Percentiles rank a stretch among this genome's conserved stretches.
Evolutionary conservation across 2,329 filamentous ascomycete genomes (phyloP).

Genomic region (Salinomyces thailandicus): DNA sequence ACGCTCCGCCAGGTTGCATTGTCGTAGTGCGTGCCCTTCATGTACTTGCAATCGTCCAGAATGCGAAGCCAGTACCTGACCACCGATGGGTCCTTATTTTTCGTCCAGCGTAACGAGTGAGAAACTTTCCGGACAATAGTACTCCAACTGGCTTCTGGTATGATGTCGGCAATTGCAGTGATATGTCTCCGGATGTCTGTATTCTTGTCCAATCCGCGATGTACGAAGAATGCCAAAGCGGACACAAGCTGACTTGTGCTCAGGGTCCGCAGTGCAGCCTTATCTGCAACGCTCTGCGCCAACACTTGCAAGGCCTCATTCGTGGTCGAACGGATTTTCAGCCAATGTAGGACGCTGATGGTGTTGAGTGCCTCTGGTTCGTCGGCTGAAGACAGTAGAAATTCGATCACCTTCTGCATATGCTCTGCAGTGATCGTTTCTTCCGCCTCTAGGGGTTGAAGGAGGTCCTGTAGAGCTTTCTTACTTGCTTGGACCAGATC

Average conservation of each 20-base stretch:
- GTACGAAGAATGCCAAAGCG: constrained; percentile 3
- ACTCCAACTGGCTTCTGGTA: neutral
- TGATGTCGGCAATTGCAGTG: constrained; percentile 7
- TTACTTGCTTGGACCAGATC: too few species aligned
- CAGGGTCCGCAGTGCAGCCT: constrained; percentile 13
- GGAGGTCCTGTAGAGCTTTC: constrained; percentile 13
- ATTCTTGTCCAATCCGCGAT: neutral
- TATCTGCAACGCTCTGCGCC: constrained; percentile 8
- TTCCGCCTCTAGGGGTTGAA: constrained; percentile 4
- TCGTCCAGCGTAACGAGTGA: neutral
- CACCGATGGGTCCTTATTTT: neutral
- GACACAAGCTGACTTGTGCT: constrained; percentile 3
- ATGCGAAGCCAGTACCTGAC: constrained; percentile 5
- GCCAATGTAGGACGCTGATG: constrained; percentile 13
- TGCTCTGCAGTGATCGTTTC: constrained; percentile 1
- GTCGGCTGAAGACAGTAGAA: constrained; percentile 16
- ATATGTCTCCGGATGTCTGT: neutral
- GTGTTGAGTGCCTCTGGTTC: constrained; percentile 18
- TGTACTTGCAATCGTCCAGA: constrained; percentile 3
- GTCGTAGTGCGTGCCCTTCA: neutral
- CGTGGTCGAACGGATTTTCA: constrained; percentile 3
- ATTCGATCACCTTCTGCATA: constrained; percentile 11
- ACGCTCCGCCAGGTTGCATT: constrained; percentile 8
- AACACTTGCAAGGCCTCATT: neutral
- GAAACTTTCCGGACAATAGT: neutral